phyloP scores from a whole-genome alignment of 768 basidiomycete genomes.

The Xanthoconium purpureum region DNA sequence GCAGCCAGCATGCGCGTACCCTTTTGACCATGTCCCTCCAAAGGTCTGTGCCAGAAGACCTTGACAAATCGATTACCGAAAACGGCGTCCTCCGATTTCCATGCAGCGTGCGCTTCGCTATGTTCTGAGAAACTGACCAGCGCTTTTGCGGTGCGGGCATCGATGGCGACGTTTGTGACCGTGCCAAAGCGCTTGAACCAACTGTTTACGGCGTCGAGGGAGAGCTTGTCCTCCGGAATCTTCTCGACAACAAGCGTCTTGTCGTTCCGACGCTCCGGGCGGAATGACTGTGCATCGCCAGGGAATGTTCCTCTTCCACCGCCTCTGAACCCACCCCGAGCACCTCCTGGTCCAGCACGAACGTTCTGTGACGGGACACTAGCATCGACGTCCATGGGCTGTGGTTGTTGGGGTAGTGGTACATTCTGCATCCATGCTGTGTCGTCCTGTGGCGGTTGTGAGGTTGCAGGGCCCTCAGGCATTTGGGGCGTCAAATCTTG shows the following conservation, averaged over 20 bases:
- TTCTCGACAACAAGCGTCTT: constrained; percentile 92
- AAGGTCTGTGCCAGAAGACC: constrained; percentile 91
- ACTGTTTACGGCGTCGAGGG: constrained; percentile 70
- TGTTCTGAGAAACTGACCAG: constrained; percentile 84
- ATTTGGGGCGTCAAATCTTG: constrained; percentile 72
- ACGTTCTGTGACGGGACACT: constrained; percentile 18
- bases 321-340: constrained; percentile 46
- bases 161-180: constrained; percentile 89
- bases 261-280: constrained; percentile 62
- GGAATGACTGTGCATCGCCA: constrained; percentile 64
- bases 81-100: constrained; percentile 93
- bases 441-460: constrained; percentile 22
- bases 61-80: constrained; percentile 95
- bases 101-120: constrained; percentile 81
- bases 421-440: constrained; percentile 20
- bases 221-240: constrained; percentile 82
- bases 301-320: constrained; percentile 57
- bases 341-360: constrained; percentile 33
- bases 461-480: constrained; percentile 33
- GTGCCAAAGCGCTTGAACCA: constrained; percentile 94
- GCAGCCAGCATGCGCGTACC: constrained; percentile 80
- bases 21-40: constrained; percentile 84
- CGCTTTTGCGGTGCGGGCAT: constrained; percentile 69
- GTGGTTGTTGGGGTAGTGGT: constrained; percentile 9
- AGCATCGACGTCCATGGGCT: constrained; percentile 35